Conservation (phyloP, 2,329 filamentous ascomycete species). For the Colletotrichum sp. region DNA sequence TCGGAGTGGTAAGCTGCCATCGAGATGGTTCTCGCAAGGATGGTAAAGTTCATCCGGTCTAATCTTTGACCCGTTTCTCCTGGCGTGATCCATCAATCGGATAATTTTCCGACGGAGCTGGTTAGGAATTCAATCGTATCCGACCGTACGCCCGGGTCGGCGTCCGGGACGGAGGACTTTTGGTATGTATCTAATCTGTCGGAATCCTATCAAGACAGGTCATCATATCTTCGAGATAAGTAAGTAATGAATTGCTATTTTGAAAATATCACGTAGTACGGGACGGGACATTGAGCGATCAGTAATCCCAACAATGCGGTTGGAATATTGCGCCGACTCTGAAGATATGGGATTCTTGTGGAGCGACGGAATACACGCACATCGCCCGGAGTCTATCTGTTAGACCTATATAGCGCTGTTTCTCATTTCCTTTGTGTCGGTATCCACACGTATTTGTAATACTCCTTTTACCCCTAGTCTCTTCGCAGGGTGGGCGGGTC, state of each 20-base stretch:
- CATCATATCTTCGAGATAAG: not conserved
- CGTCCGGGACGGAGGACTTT: not conserved
- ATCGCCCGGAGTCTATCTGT: not conserved
- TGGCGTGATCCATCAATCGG: not conserved
- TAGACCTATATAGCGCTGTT: no score
- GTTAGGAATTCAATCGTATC: not conserved
- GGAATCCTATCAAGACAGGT: not conserved
- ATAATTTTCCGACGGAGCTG: not conserved
- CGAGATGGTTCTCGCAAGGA: not conserved
- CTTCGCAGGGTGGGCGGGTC: not conserved
- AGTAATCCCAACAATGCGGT: not conserved
- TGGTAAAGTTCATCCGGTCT: not conserved
- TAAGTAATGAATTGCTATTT: not conserved
- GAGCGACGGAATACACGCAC: not conserved
- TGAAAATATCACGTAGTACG: not conserved
- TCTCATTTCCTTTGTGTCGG: not conserved
- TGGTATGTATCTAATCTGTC: not conserved
- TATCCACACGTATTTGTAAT: not conserved
- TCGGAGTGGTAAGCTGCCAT: not conserved
- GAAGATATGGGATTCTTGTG: not conserved
- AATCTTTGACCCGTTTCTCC: not conserved
- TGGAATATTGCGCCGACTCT: not conserved
- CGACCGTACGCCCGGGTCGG: not conserved
- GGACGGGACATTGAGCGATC: not conserved
- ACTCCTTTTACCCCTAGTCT: not conserved